These are phyloP conservation scores for Syzygium jambos DNA, from an alignment of 345 rosid genomes.

Conservation along the genomic window DNA sequence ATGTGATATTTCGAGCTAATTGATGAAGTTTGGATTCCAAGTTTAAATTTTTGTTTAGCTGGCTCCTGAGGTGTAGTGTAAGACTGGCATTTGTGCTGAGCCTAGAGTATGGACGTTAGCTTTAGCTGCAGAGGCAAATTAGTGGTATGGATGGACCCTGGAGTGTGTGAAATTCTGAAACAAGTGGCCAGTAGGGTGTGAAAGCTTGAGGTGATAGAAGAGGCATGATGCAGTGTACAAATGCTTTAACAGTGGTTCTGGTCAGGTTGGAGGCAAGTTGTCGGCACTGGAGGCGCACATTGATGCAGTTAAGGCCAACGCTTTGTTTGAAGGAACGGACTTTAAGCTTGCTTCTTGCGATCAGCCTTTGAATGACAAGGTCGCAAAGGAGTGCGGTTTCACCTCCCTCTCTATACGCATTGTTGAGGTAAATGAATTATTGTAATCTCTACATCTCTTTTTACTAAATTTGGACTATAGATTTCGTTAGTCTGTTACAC, in stretches of 20 bases:
- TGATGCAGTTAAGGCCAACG: slow-evolving; percentile 27
- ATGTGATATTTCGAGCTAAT: not conserved
- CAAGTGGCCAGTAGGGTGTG: not conserved
- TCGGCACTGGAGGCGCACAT: slow-evolving; percentile 61
- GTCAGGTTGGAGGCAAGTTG: slow-evolving; percentile 72
- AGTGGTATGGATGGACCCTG: not conserved
- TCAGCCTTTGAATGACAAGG: slow-evolving; percentile 58
- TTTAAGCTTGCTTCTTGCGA: slow-evolving; percentile 82
- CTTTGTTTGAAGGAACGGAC: slow-evolving; percentile 78
- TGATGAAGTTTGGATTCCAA: not conserved
- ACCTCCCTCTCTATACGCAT: slow-evolving; percentile 77
- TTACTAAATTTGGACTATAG: not conserved
- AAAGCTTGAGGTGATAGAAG: not conserved
- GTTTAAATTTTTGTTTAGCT: not conserved
- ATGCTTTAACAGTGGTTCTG: not conserved
- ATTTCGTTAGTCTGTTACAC: too few species aligned
- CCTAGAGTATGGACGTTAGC: not conserved
- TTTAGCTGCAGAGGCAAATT: not conserved
- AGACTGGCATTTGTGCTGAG: not conserved
- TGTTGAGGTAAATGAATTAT: slow-evolving; percentile 26
- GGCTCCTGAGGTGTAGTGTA: not conserved
- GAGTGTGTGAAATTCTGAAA: not conserved
- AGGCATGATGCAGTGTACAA: not conserved
- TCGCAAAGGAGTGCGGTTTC: slow-evolving; percentile 81
- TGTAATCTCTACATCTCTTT: not conserved